These are phyloP conservation scores for Phycomyces blakesleeanus DNA, from an alignment of 192 early-diverging fungal species.

Conservation along the genomic window DNA sequence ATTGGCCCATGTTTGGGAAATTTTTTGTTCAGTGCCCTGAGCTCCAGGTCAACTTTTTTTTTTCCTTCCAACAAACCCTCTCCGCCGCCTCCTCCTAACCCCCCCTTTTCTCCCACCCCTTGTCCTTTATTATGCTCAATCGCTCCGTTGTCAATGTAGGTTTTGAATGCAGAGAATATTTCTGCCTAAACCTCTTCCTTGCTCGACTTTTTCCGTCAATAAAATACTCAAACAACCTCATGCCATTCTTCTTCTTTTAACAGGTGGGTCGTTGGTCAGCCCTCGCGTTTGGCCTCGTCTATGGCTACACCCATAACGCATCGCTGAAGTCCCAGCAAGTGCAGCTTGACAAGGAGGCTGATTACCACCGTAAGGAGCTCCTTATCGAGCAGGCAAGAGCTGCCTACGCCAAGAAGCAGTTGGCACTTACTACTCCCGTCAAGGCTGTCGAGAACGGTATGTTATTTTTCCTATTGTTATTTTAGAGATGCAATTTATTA, in stretches of 20 bases:
- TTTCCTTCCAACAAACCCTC: neutral
- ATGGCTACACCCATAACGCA: slow-evolving; percentile 54
- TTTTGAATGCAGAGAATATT: neutral
- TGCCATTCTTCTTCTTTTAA: neutral
- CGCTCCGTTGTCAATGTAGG: slow-evolving; percentile 3
- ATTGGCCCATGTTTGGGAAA: neutral
- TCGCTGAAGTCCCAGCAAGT: slow-evolving; percentile 42
- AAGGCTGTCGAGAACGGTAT: slow-evolving; percentile 2
- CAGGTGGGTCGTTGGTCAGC: slow-evolving; percentile 61
- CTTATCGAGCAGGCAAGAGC: slow-evolving; percentile 72
- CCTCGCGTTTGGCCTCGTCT: slow-evolving; percentile 49
- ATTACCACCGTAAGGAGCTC: slow-evolving; percentile 51
- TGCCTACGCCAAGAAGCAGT: slow-evolving; percentile 74
- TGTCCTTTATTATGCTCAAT: neutral
- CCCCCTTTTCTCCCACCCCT: neutral
- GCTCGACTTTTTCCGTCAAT: neutral
- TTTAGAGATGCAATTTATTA: too few relatives aligned
- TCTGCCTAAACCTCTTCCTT: too few relatives aligned
- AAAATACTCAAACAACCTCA: too few relatives aligned
- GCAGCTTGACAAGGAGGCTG: slow-evolving; percentile 40
- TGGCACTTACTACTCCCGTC: slow-evolving; percentile 6
- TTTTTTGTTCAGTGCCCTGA: neutral
- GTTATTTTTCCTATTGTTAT: neutral
- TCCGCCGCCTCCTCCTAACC: neutral
- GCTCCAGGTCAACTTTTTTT: neutral